Base-by-base conservation (phyloP, 768 basidiomycete species). In the Podaxis carcinomalis region DNA sequence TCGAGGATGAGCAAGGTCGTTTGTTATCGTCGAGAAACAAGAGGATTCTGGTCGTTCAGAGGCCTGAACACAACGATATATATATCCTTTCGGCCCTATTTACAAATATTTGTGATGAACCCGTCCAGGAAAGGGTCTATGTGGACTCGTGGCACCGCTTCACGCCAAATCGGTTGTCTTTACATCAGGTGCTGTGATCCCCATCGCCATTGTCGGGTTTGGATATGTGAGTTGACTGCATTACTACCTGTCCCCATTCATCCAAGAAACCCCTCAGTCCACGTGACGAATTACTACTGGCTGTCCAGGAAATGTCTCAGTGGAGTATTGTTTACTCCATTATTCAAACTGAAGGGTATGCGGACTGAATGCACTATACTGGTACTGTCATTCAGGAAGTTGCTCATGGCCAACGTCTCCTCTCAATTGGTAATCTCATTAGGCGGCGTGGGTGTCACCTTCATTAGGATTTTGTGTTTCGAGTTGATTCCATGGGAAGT, bases 251-350 rank as follows among this genome's bases (percentile, higher is more conserved):
- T 28, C 35, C 51, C 21, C 10, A 14, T n/a, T 21, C 53, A 36
- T 64, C 62, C 65, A 63, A 32, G 9, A 63, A 68, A 59, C 57
- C 37, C 55, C 63, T 59, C 62, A 56, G 57, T 11, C 11, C 42
- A 56, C 54, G 63, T 57, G 51, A 58, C 51, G 50, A 50, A 49
- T 39, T 35, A 39, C 44, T 39, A 61, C 56, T 55, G 49, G 50
- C 50, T 40, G 50, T 60, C 61, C 51, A 61, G 47, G 56, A 55
- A 55, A 53, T 42, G 14, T 35, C 58, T 28, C 59, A 61, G 19
- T 25, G 21, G 27, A 37, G 32, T 44, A 32, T 14, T 27, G 16
- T 4, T 5, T 35, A 23, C 36, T 53, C 4, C 51, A 32, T 52
- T 36, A 52, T 11, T 19, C 35, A 36, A 37, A 2, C 21, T 23